Conservation (phyloP, 495 filamentous ascomycete genomes). For the Neurospora pannonica region DNA sequence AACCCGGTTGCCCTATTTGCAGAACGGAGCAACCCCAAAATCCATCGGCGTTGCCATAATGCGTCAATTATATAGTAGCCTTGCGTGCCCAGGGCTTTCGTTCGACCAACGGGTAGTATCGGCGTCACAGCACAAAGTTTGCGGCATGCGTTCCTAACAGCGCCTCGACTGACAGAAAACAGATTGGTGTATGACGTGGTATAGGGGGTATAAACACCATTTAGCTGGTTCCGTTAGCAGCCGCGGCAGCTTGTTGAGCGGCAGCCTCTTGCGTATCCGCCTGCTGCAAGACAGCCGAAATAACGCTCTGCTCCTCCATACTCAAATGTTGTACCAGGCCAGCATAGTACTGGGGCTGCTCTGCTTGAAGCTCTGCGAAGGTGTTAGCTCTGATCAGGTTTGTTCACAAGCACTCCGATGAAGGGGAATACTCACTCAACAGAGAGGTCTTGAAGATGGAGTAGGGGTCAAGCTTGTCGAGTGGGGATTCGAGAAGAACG, state of each 20-base stretch:
- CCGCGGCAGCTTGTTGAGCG: constrained; percentile 17
- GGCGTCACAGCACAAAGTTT: background rate
- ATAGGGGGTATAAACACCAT: background rate
- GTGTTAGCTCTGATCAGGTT: constrained; percentile 13
- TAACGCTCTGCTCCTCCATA: constrained; percentile 69
- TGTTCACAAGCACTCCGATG: background rate
- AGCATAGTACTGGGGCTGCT: constrained; percentile 83
- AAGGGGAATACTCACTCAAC: constrained; percentile 53
- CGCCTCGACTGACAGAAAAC: background rate
- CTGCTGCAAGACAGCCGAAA: constrained; percentile 71
- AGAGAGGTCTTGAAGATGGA: constrained; percentile 71
- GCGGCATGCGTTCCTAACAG: background rate
- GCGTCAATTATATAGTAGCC: background rate
- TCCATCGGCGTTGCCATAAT: background rate
- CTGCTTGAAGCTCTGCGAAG: constrained; percentile 67
- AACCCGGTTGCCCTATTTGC: background rate
- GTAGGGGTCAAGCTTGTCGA: constrained; percentile 94
- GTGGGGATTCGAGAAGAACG: constrained; percentile 79
- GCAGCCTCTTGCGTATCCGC: constrained; percentile 50
- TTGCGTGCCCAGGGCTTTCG: background rate
- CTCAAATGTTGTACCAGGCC: constrained; percentile 68
- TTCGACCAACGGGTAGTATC: background rate
- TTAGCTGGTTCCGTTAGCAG: constrained; percentile 22
- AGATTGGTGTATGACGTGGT: background rate
- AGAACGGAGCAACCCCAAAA: background rate